These are phyloP conservation scores for Bacterosira constricta DNA, from an alignment of 108 stramenopile genomes.

Conservation along the genomic window DNA sequence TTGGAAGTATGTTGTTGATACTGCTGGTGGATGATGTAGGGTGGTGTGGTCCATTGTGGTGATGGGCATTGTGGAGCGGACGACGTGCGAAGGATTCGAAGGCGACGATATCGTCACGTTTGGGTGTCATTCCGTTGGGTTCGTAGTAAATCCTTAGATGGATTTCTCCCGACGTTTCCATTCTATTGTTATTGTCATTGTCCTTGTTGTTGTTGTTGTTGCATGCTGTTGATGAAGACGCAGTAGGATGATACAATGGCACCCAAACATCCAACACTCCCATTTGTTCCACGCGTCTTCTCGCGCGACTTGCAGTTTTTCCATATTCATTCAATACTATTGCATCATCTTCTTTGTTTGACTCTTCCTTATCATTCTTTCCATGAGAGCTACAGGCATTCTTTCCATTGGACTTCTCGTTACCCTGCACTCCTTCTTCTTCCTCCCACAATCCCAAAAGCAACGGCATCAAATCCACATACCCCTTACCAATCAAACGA, in stretches of 20 bases:
- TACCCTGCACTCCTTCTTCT: constrained; percentile 48
- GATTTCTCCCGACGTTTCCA: constrained; percentile 51
- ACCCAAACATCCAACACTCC: constrained; percentile 61
- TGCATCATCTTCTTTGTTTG: constrained; percentile 16
- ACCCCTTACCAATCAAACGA: constrained; percentile 68
- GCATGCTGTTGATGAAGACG: neutral
- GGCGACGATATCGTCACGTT: constrained; percentile 72
- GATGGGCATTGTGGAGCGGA: constrained; percentile 27
- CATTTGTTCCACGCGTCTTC: constrained; percentile 30
- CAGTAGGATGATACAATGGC: constrained; percentile 46
- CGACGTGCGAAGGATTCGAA: constrained; percentile 86
- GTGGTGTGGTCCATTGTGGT: constrained; percentile 15
- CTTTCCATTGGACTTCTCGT: constrained; percentile 8
- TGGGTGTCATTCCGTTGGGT: constrained; percentile 76
- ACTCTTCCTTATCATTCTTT: too few relatives aligned
- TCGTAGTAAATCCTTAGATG: constrained; percentile 75
- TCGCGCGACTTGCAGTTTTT: neutral
- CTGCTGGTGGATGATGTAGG: neutral
- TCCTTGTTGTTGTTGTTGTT: neutral
- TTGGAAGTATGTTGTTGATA: too few relatives aligned
- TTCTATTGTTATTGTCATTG: neutral
- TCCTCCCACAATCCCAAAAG: constrained; percentile 62
- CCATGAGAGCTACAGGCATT: too few relatives aligned
- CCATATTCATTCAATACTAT: constrained; percentile 28
- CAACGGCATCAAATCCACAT: constrained; percentile 69